phyloP scores from a whole-genome alignment of 2,329 filamentous ascomycete species.

The Verticillium nubilum region DNA sequence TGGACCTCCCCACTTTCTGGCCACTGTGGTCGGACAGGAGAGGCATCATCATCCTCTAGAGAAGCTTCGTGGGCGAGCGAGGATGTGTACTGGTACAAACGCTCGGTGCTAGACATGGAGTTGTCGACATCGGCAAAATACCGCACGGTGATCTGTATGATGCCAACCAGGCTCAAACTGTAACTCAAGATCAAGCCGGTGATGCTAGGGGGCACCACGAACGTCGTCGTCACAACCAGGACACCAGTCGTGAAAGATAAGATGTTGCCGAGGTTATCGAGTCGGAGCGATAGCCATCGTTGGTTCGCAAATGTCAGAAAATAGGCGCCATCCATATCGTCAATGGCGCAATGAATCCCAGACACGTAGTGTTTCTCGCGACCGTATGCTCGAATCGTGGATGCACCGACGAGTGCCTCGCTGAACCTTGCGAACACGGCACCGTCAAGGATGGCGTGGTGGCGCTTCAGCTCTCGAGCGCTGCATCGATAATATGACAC shows the following conservation, averaged over 20 bases:
- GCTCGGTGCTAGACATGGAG: slow-evolving; percentile 94
- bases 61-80: slow-evolving; percentile 86
- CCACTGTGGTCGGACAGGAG: slow-evolving; percentile 62
- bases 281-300: slow-evolving; percentile 80
- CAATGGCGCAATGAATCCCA: slow-evolving; percentile 67
- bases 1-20: slow-evolving; percentile 79
- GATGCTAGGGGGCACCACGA: slow-evolving; percentile 78
- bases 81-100: slow-evolving; percentile 83
- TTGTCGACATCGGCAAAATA: slow-evolving; percentile 96
- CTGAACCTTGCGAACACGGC: slow-evolving; percentile 86
- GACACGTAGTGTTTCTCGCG: slow-evolving; percentile 70
- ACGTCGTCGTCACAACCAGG: slow-evolving; percentile 85
- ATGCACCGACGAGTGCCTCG: slow-evolving; percentile 77
- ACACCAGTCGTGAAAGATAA: slow-evolving; percentile 90
- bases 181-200: slow-evolving; percentile 87
- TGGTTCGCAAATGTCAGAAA: slow-evolving; percentile 95
- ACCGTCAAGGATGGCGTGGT: slow-evolving; percentile 84
- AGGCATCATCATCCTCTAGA: slow-evolving; percentile 61
- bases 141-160: slow-evolving; percentile 95
- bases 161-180: slow-evolving; percentile 86
- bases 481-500: slow-evolving; percentile 86
- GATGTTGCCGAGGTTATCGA: slow-evolving; percentile 78
- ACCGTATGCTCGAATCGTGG: slow-evolving; percentile 86
- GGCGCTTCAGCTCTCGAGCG: slow-evolving; percentile 89
- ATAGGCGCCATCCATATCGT: slow-evolving; percentile 91